A percentile compares a stretch with the other conserved stretches of the same genome.
Conservation (phyloP, 202 grass and related monocot genomes). For the Panicum virgatum region DNA sequence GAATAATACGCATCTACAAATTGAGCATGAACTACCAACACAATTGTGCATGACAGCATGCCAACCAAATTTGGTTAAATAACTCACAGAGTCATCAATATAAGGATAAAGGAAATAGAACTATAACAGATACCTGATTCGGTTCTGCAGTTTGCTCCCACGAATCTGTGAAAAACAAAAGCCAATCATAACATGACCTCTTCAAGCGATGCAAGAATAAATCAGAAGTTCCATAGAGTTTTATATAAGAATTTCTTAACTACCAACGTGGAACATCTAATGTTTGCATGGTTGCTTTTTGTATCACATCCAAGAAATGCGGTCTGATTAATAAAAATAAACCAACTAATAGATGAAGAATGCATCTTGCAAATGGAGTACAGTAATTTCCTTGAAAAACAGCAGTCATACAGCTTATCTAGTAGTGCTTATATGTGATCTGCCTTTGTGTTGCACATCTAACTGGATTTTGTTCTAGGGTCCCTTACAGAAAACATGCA, state of each 20-base stretch:
- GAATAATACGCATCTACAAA: background rate
- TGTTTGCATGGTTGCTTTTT: conserved; percentile 7
- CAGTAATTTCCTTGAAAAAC: conserved; percentile 5
- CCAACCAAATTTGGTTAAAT: background rate
- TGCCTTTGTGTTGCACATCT: conserved; percentile 25
- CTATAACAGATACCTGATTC: conserved; percentile 68
- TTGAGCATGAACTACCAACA: conserved; percentile 4
- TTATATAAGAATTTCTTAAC: conserved; percentile 8
- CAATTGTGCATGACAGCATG: background rate
- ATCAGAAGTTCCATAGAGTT: background rate
- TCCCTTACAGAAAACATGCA: conserved; percentile 8
- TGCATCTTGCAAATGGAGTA: background rate
- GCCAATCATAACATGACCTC: conserved; percentile 8
- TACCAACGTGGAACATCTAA: conserved; percentile 3
- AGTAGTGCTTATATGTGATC: conserved; percentile 3
- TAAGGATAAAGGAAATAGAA: conserved; percentile 19
- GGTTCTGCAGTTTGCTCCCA: conserved; percentile 94
- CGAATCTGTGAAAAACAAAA: conserved; percentile 78
- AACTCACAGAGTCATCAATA: background rate
- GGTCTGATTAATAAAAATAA: background rate
- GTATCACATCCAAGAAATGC: background rate
- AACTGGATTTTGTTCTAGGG: conserved; percentile 2
- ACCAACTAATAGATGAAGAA: conserved; percentile 8
- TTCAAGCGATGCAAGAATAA: background rate
- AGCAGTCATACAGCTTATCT: background rate